Evolutionary conservation across 108 stramenopile species (phyloP).

Genomic region (Cyclostephanos tholiformis): DNA sequence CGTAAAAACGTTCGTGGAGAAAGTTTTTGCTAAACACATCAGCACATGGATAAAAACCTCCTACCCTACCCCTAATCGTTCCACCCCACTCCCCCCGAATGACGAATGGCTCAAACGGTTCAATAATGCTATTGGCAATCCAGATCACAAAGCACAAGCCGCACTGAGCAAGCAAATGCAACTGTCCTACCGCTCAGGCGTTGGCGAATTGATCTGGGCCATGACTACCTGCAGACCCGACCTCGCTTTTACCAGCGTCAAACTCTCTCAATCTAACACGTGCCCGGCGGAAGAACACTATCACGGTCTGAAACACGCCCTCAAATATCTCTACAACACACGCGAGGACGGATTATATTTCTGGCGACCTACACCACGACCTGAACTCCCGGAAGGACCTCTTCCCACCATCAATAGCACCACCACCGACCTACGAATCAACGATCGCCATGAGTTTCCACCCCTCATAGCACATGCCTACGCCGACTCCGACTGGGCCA

Average conservation of each 20-base stretch:
- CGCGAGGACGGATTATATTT: no score
- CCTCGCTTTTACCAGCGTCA: conserved; percentile 29
- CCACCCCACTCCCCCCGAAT: not conserved
- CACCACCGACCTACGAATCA: no score
- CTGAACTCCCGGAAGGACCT: no score
- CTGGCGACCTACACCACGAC: no score
- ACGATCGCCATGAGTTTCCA: no score
- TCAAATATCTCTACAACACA: not conserved
- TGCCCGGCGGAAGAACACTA: not conserved
- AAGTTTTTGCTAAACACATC: conserved; percentile 10
- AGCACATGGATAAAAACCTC: conserved; percentile 26
- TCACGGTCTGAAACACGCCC: not conserved
- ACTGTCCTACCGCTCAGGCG: conserved; percentile 27
- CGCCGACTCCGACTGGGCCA: no score
- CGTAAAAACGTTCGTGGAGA: conserved; percentile 27
- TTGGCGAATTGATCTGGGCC: conserved; percentile 53
- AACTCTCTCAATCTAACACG: conserved; percentile 8
- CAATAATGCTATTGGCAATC: not conserved
- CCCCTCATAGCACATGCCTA: no score
- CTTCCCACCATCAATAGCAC: no score
- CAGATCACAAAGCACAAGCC: not conserved
- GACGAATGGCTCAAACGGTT: not conserved
- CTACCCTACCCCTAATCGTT: not conserved
- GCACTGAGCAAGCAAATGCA: conserved; percentile 17
- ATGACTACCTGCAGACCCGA: conserved; percentile 44